Conservation (phyloP, 768 basidiomycete species). For the Russula sp. region DNA sequence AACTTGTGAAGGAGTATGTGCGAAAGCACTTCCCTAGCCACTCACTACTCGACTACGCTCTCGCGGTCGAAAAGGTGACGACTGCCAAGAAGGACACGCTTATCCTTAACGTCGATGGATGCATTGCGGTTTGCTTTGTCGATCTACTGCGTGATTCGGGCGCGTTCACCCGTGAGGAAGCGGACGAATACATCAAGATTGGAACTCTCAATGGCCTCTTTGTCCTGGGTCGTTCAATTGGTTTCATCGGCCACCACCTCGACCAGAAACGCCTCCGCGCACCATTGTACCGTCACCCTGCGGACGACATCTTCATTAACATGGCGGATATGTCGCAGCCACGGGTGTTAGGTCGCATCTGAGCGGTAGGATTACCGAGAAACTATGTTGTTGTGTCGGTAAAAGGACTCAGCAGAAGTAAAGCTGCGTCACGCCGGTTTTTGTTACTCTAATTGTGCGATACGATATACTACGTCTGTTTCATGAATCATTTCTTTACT, state of each 20-base stretch:
- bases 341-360: slow-evolving; percentile 55
- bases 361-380: not conserved
- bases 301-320: slow-evolving; percentile 94
- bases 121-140: slow-evolving; percentile 94
- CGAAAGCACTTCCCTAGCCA: slow-evolving; percentile 94
- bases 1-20: slow-evolving; percentile 94
- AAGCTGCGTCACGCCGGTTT: not conserved
- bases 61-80: slow-evolving; percentile 96
- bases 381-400: slow-evolving; percentile 12
- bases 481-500: slow-evolving; percentile 4
- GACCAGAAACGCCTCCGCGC: slow-evolving; percentile 95
- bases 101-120: slow-evolving; percentile 95
- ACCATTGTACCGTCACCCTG: slow-evolving; percentile 90
- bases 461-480: slow-evolving; percentile 13
- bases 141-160: slow-evolving; percentile 89
- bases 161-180: slow-evolving; percentile 93
- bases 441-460: slow-evolving; percentile 11
- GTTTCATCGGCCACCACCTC: slow-evolving; percentile 93
- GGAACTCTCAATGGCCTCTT: slow-evolving; percentile 95
- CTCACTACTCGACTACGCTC: slow-evolving; percentile 86
- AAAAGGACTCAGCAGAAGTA: slow-evolving; percentile 7
- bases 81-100: slow-evolving; percentile 97
- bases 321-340: slow-evolving; percentile 83
- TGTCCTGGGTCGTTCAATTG: slow-evolving; percentile 95
- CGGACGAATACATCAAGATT: slow-evolving; percentile 96